Conservation (phyloP, 257 asterid genomes). For the Nicotiana noctiflora region DNA sequence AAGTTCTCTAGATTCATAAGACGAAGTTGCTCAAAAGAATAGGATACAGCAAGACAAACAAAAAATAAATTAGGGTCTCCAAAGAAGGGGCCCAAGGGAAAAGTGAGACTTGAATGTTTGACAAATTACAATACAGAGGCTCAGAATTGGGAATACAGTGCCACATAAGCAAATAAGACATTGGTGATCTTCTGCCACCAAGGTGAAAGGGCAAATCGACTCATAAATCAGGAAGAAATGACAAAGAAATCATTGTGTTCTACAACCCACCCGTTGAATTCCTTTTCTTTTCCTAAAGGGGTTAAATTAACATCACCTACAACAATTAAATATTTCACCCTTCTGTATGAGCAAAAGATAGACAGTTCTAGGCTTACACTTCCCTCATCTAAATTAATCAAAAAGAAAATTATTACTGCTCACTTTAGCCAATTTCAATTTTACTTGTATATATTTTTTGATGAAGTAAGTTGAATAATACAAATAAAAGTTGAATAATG, state of each 20-base stretch:
- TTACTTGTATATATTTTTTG: background rate
- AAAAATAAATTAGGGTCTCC: background rate
- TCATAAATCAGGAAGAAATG: background rate
- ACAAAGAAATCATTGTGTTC: background rate
- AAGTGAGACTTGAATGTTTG: background rate
- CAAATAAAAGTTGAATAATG: too few relatives aligned
- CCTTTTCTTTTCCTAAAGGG: background rate
- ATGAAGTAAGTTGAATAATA: too few relatives aligned
- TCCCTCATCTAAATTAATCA: background rate
- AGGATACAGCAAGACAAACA: background rate
- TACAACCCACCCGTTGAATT: background rate
- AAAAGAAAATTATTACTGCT: background rate
- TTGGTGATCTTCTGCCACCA: background rate
- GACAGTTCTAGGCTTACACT: background rate
- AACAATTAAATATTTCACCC: background rate
- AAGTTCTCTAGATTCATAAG: background rate
- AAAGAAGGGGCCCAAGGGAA: background rate
- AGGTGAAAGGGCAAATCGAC: background rate
- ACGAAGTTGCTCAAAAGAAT: background rate
- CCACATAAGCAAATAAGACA: background rate
- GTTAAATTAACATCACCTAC: background rate
- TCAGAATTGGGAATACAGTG: background rate
- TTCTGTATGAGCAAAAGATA: background rate
- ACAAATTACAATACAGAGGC: background rate
- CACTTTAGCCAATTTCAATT: background rate